Conservation (phyloP, 164 flowering plant genomes). For the Tetrastigma voinierianum region DNA sequence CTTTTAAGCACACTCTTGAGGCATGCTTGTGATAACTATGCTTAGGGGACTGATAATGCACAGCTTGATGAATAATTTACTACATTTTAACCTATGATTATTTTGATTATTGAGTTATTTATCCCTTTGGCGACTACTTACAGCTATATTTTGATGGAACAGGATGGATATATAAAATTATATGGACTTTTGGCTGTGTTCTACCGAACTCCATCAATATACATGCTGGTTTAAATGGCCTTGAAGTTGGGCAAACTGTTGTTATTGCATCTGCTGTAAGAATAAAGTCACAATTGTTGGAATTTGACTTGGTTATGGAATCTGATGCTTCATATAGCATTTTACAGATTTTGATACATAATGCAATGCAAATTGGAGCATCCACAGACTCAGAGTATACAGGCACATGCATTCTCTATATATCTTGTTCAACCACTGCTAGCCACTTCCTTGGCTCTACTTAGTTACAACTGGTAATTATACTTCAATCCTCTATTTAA, state of each 20-base stretch:
- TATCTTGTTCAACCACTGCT: conserved; percentile 87
- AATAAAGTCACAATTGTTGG: conserved; percentile 5
- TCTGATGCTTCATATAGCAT: conserved; percentile 7
- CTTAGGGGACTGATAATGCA: too few species aligned
- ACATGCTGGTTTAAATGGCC: conserved; percentile 98
- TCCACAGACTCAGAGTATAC: conserved; percentile 76
- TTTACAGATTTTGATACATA: conserved; percentile 84
- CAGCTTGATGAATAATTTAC: too few species aligned
- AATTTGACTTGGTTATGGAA: conserved; percentile 11
- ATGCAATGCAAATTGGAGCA: conserved; percentile 96
- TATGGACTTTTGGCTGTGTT: conserved; percentile 92
- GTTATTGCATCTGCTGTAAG: conserved; percentile 95
- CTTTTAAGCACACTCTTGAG: too few species aligned
- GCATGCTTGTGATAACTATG: too few species aligned
- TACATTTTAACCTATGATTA: not conserved
- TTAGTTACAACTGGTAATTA: conserved; percentile 86
- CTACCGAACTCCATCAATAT: conserved; percentile 96
- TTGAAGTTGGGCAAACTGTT: conserved; percentile 97
- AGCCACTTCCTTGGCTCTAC: conserved; percentile 81
- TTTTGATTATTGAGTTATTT: not conserved
- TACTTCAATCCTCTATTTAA: not conserved
- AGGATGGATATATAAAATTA: conserved; percentile 93
- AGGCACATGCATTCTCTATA: conserved; percentile 95
- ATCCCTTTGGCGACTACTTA: not conserved
- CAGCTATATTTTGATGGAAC: conserved; percentile 9